A percentile compares a stretch with the other conserved stretches of the same genome.
Evolutionary conservation across 495 filamentous ascomycete genomes (phyloP).

Genomic region (Neurospora cerealis): DNA sequence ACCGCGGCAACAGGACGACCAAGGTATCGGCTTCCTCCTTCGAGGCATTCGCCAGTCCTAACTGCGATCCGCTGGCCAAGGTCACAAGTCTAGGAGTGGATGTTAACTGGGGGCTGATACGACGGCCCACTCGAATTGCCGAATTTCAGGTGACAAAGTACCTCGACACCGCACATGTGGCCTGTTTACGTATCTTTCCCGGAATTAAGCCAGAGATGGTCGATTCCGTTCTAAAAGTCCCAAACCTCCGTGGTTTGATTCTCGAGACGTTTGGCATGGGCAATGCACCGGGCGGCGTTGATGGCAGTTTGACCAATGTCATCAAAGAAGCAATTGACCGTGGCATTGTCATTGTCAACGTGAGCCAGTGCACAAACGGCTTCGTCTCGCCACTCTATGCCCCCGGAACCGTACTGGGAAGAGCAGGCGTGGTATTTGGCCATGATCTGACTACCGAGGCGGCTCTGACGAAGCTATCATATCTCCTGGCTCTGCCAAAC

Average conservation of each 20-base stretch:
- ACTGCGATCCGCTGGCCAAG: constrained; percentile 67
- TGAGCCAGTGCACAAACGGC: constrained; percentile 85
- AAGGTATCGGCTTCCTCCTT: constrained; percentile 85
- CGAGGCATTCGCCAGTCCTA: constrained; percentile 79
- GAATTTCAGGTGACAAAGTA: constrained; percentile 69
- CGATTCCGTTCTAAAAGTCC: constrained; percentile 71
- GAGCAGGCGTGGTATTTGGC: constrained; percentile 84
- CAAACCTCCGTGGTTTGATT: constrained; percentile 71
- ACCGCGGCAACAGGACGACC: constrained; percentile 79
- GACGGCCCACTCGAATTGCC: constrained; percentile 61
- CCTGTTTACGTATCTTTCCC: constrained; percentile 88
- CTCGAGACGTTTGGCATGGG: constrained; percentile 94
- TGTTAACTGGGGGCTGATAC: constrained; percentile 74
- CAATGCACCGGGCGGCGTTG: constrained; percentile 78
- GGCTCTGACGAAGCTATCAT: constrained; percentile 87
- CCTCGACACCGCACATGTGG: constrained; percentile 80
- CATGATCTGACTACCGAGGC: constrained; percentile 91
- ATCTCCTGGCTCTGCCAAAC: constrained; percentile 62
- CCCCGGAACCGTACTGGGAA: constrained; percentile 76
- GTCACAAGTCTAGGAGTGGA: constrained; percentile 72
- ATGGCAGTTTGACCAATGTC: constrained; percentile 73
- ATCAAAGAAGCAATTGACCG: constrained; percentile 65
- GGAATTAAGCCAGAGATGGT: constrained; percentile 95
- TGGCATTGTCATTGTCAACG: constrained; percentile 83
- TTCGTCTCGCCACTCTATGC: constrained; percentile 88